These are phyloP conservation scores for Isoetes engelmannii DNA, from an alignment of 83 land plant genomes.

Conservation along the genomic window DNA sequence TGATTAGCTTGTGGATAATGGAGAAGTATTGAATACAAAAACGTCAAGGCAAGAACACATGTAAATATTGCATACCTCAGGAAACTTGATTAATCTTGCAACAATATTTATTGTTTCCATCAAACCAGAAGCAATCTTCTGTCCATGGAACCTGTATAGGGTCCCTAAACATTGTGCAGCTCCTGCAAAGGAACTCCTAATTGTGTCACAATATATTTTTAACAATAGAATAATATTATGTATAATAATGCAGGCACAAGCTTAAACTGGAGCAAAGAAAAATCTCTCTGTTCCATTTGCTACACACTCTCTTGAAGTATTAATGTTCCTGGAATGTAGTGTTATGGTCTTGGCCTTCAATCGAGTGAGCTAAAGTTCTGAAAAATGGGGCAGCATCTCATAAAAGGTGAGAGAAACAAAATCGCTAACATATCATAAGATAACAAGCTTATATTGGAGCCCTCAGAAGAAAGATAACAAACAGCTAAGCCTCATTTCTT, in stretches of 20 bases:
- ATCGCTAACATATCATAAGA: no score
- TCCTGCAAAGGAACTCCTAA: slow-evolving; percentile 37
- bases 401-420: no score
- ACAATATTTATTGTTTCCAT: slow-evolving; percentile 76
- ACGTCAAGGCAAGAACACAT: background rate
- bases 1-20: background rate
- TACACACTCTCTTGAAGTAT: no score
- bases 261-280: no score
- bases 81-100: slow-evolving; percentile 60
- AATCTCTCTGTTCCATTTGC: background rate
- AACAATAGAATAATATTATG: background rate
- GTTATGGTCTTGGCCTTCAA: no score
- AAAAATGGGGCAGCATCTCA: no score
- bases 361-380: no score
- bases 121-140: slow-evolving; percentile 73
- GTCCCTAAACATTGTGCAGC: slow-evolving; percentile 91
- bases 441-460: no score
- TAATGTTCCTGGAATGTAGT: no score
- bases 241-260: no score
- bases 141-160: slow-evolving; percentile 69
- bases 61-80: slow-evolving; percentile 49
- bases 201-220: background rate
- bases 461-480: no score
- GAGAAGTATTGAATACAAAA: background rate
- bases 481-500: no score